A percentile compares a stretch with the other conserved stretches of the same genome.
Evolutionary conservation across 495 filamentous ascomycete genomes (phyloP).

Genomic region (Ramalina intermedia): DNA sequence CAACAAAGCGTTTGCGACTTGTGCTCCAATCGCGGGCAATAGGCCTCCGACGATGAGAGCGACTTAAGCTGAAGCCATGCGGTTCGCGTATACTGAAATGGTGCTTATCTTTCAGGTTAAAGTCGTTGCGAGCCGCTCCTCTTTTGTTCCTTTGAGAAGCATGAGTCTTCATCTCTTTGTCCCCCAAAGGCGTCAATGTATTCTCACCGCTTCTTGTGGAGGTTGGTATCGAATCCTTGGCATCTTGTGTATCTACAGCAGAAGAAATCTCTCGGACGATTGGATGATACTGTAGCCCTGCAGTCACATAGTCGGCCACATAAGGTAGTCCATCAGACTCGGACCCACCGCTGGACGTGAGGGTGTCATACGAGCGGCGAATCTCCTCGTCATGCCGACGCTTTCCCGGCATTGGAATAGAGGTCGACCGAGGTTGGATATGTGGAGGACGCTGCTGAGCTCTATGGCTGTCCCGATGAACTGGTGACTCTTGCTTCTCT

Average conservation of each 20-base stretch:
- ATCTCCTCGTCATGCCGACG: slow-evolving; percentile 1
- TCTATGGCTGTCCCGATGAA: slow-evolving; percentile 18
- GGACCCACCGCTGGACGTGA: not conserved
- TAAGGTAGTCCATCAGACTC: slow-evolving; percentile 16
- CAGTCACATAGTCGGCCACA: slow-evolving; percentile 19
- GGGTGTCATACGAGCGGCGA: slow-evolving; percentile 2
- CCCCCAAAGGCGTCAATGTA: slow-evolving; percentile 1
- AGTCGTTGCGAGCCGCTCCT: slow-evolving; percentile 1
- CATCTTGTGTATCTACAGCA: not conserved
- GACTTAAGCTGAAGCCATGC: slow-evolving; percentile 37
- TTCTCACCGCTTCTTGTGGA: slow-evolving; percentile 2
- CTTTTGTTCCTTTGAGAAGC: slow-evolving; percentile 6
- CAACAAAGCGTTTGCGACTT: slow-evolving; percentile 48
- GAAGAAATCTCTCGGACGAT: slow-evolving; percentile 2
- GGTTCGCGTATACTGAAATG: slow-evolving; percentile 19
- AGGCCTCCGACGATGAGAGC: slow-evolving; percentile 31
- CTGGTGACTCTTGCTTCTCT: slow-evolving; percentile 7
- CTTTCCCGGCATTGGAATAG: slow-evolving; percentile 14
- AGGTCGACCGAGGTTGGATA: slow-evolving; percentile 23
- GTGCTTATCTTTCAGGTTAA: slow-evolving; percentile 17
- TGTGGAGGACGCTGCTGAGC: slow-evolving; percentile 22
- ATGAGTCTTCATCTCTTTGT: slow-evolving; percentile 8
- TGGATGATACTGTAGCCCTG: slow-evolving; percentile 18
- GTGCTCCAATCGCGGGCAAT: slow-evolving; percentile 53
- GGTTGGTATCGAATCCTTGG: not conserved